Conservation (phyloP, 2,329 filamentous ascomycete genomes). For the Aureobasidium melanogenum region DNA sequence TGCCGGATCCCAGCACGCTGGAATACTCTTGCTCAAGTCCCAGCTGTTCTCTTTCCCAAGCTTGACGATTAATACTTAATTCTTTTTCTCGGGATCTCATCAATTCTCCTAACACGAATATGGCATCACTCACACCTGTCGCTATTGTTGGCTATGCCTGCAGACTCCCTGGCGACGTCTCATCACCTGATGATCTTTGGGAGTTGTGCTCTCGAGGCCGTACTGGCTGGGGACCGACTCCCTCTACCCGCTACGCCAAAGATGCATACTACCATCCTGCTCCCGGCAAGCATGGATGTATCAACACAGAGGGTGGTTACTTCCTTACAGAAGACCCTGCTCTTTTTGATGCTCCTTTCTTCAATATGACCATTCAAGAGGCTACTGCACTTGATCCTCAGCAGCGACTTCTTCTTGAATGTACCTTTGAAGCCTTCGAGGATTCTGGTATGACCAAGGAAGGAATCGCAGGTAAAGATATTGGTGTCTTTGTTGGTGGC, state of each 20-base stretch:
- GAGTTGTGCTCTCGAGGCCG: conserved; percentile 7
- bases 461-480: conserved; percentile 12
- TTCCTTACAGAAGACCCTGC: conserved; percentile 19
- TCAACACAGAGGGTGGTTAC: conserved; percentile 14
- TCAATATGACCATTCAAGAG: conserved; percentile 19
- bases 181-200: conserved; percentile 16
- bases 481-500: conserved; percentile 18
- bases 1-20: neutral
- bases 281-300: conserved; percentile 2
- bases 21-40: neutral
- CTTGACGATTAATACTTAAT: neutral
- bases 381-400: conserved; percentile 33
- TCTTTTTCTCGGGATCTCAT: neutral
- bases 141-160: conserved; percentile 38
- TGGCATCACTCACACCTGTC: conserved; percentile 24
- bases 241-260: conserved; percentile 11
- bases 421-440: conserved; percentile 32
- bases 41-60: neutral
- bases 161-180: conserved; percentile 34
- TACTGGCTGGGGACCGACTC: neutral
- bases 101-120: neutral
- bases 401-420: conserved; percentile 31
- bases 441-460: conserved; percentile 14
- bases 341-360: conserved; percentile 21
- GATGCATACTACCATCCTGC: conserved; percentile 20